Base-by-base conservation (phyloP, 768 basidiomycete genomes). In the Leccinum imitatum region DNA sequence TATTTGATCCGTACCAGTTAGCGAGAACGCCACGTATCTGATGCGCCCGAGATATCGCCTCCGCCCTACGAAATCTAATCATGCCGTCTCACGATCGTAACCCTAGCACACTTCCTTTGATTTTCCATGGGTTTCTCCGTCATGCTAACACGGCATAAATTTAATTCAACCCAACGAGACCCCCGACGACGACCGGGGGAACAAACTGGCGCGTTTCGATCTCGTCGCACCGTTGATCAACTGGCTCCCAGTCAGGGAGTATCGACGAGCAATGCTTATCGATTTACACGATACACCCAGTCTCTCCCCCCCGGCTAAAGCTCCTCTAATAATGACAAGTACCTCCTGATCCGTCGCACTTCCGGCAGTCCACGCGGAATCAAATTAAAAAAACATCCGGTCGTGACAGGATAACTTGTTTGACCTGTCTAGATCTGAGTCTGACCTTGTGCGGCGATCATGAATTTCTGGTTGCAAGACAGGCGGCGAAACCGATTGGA, bases 1-100 rank as follows among this genome's bases (percentile, higher is more conserved):
- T 6, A 53, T 30, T 53, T 19, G 64, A 66, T 63, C 60, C 65
- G 63, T 14, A 30, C 15, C 17, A 9, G 2, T 13, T 25, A 35
- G 21, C 46, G 61, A 57, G 10, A 46, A 19, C 19, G 9, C 21
- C 51, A 61, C 55, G 25, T 0, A 41, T 27, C 39, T 50, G 62
- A 61, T 61, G 59, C 63, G 63, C 53, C 23, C 50, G 14, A 27
- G 56, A 15, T 27, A 27, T 27, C 27, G 27, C 27, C 27, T 27
- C 27, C 1, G 27, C 27, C 0, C 27, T 27, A 58, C 17, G 58
- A 33, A 6, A 11, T 15, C n/a, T 7, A 54, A 54, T 19, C 3
- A 58, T 51, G 50, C 50, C 50, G 50, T 50, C 48, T 25, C 25
- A 25, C 23, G 48, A 48, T 48, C 47, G 11, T 48, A 48, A 48